Base-by-base conservation (phyloP, 345 rosid genomes). In the Barbarea vulgaris region DNA sequence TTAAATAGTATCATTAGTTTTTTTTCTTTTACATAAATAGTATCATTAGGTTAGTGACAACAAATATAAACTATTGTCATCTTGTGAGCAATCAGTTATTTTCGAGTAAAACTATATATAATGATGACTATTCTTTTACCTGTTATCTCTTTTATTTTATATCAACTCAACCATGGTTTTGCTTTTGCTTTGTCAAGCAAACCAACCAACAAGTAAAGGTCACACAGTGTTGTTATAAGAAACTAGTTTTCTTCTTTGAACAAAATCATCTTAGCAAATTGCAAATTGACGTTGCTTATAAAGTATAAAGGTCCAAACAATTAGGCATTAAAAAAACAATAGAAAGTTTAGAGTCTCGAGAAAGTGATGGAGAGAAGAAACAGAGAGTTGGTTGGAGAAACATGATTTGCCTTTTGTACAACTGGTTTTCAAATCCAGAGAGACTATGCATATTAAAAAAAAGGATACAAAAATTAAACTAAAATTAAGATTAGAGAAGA, bases 351-450 rank as follows among this genome's bases (percentile, higher is more conserved):
- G 63, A 68, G 74, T 58, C 80, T 62, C 75, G 70, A 76, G 70
- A 69, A 69, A 69, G 44, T 31, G 56, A 75, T 37, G 44, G 37
- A 57, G 41, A 57, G 59, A 58, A 57, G 59, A 58, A 74, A 67
- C 30, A 56, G 10, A 74, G 73, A 67, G 11, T 75, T 59, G 46
- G 46, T 48, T 51, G 65, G 62, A 75, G 75, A 76, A 69, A 62
- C 71, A 63, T 69, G 44, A 70, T 17, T 55, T 69, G 70, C 70
- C 41, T 69, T 76, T 76, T 76, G 64, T 69, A 69, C 74, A 69
- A 51, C 69, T 61, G 55, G 62, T 75, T 75, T 58, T 17, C 73
- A 75, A 66, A 59, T 57, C 31, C 65, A 55, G n/a, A 56, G 68
- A 60, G 67, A 14, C 62, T 67, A 67, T 19, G 62, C 53, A 75